A percentile compares a stretch with the other conserved stretches of the same genome.
phyloP scores from a whole-genome alignment of 2,329 filamentous ascomycete species.

The Nemania sp. region DNA sequence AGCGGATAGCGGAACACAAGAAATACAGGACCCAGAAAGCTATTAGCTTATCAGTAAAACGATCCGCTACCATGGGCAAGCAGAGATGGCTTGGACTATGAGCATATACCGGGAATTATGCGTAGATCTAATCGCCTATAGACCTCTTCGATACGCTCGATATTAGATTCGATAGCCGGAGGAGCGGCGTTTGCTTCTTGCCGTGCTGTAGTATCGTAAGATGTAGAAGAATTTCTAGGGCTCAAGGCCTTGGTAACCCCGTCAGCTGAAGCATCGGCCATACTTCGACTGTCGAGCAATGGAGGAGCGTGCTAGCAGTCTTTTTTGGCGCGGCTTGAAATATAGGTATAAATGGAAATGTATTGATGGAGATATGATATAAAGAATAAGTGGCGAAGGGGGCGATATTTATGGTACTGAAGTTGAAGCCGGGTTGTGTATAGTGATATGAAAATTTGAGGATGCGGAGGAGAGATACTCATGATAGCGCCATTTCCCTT shows the following conservation, averaged over 20 bases:
- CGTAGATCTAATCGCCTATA: conserved; percentile 70
- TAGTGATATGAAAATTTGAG: conserved; percentile 4
- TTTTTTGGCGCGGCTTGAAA: conserved; percentile 51
- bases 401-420: no score
- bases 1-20: conserved; percentile 89
- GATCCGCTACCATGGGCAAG: background rate
- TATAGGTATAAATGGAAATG: background rate
- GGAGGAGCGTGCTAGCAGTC: conserved; percentile 64
- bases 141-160: conserved; percentile 65
- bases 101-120: conserved; percentile 68
- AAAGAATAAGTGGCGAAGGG: background rate
- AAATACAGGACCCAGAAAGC: conserved; percentile 94
- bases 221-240: conserved; percentile 36
- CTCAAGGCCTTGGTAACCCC: conserved; percentile 51
- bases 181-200: conserved; percentile 37
- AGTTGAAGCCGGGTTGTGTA: no score
- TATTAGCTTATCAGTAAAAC: conserved; percentile 44
- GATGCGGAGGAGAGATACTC: conserved; percentile 6
- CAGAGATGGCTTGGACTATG: background rate
- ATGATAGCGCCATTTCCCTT: conserved; percentile 24
- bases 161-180: conserved; percentile 55
- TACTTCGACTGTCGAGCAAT: conserved; percentile 64
- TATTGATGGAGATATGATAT: background rate
- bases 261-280: conserved; percentile 55
- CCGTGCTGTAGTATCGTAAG: conserved; percentile 36